Evolutionary conservation across 108 stramenopile genomes (phyloP).

Genomic region (Skeletonema potamos): DNA sequence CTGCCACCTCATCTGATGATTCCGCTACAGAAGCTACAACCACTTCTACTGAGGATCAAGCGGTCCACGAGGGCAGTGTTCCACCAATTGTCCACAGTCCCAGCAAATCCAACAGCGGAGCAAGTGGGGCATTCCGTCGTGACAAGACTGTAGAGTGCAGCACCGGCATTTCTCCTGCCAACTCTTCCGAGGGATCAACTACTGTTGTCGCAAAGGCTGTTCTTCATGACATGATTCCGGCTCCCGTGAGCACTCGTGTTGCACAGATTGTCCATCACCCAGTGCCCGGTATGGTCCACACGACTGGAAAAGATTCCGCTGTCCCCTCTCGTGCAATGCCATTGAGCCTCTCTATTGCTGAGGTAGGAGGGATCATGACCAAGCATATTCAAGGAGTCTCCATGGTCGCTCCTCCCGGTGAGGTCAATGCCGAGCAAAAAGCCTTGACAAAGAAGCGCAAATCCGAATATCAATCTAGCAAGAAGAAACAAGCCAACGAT

Average conservation of each 20-base stretch:
- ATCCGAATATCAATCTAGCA: not conserved
- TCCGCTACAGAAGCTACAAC: not conserved
- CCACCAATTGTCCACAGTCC: not conserved
- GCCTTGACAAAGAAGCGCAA: not conserved
- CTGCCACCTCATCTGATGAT: not conserved
- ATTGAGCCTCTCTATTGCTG: not conserved
- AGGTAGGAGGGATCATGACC: not conserved
- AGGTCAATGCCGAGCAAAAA: not conserved
- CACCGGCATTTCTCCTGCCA: not conserved
- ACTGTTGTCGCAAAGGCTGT: not conserved
- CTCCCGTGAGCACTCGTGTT: not conserved
- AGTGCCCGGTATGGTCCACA: not conserved
- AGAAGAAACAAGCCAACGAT: conserved; percentile 55
- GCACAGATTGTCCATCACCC: not conserved
- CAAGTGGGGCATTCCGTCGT: not conserved
- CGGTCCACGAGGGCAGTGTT: not conserved
- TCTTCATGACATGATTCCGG: not conserved
- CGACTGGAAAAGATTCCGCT: not conserved
- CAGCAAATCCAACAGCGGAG: not conserved
- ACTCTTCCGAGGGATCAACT: not conserved
- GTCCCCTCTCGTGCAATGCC: not conserved
- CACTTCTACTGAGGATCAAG: not conserved
- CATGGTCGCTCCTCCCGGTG: not conserved
- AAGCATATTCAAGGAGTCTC: not conserved
- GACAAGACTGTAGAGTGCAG: not conserved